phyloP scores from a whole-genome alignment of 2,329 filamentous ascomycete genomes.

The Sporothrix protearum region DNA sequence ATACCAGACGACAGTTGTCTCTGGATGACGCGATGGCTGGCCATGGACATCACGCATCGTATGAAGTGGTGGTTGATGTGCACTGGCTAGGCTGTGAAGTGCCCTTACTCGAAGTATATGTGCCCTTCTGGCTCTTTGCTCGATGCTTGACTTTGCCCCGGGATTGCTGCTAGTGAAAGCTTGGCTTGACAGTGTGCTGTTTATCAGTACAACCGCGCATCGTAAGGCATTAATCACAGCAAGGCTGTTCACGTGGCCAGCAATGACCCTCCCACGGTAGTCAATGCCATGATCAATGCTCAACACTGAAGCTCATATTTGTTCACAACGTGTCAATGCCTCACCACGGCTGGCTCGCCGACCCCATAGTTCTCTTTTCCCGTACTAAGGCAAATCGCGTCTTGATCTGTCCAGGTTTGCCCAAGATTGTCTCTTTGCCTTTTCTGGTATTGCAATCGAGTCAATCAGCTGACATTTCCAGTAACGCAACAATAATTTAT shows the following conservation, averaged over 20 bases:
- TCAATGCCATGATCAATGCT: not conserved
- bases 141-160: not conserved
- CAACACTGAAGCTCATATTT: not conserved
- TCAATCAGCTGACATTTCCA: too few relatives aligned
- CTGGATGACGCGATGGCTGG: not conserved
- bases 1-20: conserved; percentile 7
- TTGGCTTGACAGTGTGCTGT: not conserved
- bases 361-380: not conserved
- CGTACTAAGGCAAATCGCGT: not conserved
- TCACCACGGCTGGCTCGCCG: not conserved
- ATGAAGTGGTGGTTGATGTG: not conserved
- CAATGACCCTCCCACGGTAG: not conserved
- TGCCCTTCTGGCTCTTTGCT: not conserved
- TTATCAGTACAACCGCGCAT: not conserved
- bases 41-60: not conserved
- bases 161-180: not conserved
- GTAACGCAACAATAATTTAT: too few relatives aligned
- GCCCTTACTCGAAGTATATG: not conserved
- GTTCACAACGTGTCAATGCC: not conserved
- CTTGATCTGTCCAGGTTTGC: not conserved
- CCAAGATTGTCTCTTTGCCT: not conserved
- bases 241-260: not conserved
- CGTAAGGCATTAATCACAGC: not conserved
- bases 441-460: too few relatives aligned
- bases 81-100: not conserved